Evolutionary conservation across 306 rosid species (phyloP), one percentile per base, ranked within the genome.

Genomic region (Fragaria nilgerrensis): DNA sequence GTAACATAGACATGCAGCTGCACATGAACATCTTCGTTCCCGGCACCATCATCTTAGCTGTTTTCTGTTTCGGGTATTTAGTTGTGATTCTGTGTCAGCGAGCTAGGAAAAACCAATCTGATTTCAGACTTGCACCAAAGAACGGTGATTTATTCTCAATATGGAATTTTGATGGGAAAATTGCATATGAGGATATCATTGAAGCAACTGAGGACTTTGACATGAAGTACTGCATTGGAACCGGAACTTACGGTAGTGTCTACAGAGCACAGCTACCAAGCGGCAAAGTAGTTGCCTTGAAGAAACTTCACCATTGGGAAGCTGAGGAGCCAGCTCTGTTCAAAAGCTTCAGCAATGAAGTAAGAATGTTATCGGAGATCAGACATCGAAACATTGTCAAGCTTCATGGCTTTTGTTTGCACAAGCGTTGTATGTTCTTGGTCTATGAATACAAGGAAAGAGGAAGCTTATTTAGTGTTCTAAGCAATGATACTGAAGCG

Each of bases 131-230:
- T 29, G 68, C 34, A 62, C n/a, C 68, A 62, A 62, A 62, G n/a
- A 13, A 62, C 15, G 81, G 85, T 12, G 73, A 82, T 56, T 19
- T 82, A 27, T 82, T 82, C 78, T 72, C 75, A 25, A 72, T 82
- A 53, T 82, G 85, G 85, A 70, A 47, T 66, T 81, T 71, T 32
- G 81, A 81, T 72, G 85, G 85, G 20, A 72, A 34, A 52, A 72
- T 81, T 44, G 85, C 85, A 10, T 81, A 41, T 52, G 14, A 65
- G 6, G 85, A 81, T 23, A 77, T 81, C 61, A 65, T 72, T 4
- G 52, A 71, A 49, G 81, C 74, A 65, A 81, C 85, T 5, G 85
- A 77, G 78, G 75, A 45, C 55, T 81, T 81, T 63, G 74, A 81
- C 74, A 43, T 62, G 19, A 81, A 53, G 37, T 72, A 72, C 43